Evolutionary conservation across 495 filamentous ascomycete genomes (phyloP).

Genomic region (Penicillium riverlandense): DNA sequence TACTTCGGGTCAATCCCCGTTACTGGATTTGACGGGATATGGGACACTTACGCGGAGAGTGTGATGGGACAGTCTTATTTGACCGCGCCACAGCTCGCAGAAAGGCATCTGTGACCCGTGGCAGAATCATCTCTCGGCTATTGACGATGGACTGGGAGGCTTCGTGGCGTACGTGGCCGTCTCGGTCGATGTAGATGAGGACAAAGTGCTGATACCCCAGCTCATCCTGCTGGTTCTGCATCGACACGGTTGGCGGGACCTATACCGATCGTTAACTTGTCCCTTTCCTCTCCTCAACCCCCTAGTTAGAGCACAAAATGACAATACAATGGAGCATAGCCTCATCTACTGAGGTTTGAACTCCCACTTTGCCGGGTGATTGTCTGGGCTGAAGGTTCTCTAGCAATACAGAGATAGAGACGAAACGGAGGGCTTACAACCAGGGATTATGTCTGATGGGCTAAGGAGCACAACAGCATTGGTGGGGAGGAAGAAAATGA

Average conservation of each 20-base stretch:
- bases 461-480: too few species aligned
- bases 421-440: too few species aligned
- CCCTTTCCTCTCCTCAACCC: too few species aligned
- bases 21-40: neutral
- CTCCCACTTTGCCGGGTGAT: too few species aligned
- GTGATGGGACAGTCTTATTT: conserved; percentile 6
- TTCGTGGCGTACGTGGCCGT: conserved; percentile 29
- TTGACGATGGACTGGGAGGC: conserved; percentile 27
- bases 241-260: conserved; percentile 19
- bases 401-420: too few species aligned
- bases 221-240: conserved; percentile 17
- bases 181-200: conserved; percentile 30
- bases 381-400: too few species aligned
- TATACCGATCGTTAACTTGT: conserved; percentile 4
- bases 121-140: conserved; percentile 24
- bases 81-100: conserved; percentile 28
- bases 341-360: too few species aligned
- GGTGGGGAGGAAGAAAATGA: too few species aligned
- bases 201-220: conserved; percentile 26
- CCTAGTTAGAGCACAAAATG: neutral
- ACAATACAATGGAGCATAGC: conserved; percentile 8
- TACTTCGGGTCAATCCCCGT: neutral
- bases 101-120: conserved; percentile 28
- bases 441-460: neutral
- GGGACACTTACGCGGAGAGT: conserved; percentile 10